Evolutionary conservation across 345 rosid genomes (phyloP), one percentile per base, ranked within the genome.

Genomic region (Sonneratia caseolaris): DNA sequence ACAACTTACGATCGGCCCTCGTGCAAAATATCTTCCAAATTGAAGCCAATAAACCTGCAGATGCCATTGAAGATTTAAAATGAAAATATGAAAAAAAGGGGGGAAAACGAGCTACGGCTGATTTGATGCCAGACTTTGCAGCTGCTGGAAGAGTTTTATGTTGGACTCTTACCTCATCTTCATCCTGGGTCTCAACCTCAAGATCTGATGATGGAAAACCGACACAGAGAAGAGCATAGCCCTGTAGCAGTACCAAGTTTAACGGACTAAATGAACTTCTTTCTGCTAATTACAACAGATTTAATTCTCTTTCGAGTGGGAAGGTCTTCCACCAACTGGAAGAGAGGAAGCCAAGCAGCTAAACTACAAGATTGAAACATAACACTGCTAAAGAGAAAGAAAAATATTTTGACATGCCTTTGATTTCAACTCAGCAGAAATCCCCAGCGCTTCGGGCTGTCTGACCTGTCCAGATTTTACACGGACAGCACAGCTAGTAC

Each of bases 21-120:
- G 90, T 4, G 98, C 98, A 68, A 89, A 91, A 86, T 91, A 94
- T 91, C 98, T 88, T 86, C 98, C 98, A 76, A 94, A 94, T 72
- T 94, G 97, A 78, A 93, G 97, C 97, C 98, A 91, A 76, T 93
- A 91, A 19, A 93, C 97, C 98, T 93, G 89, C 55, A 70, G 49
- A 66, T 64, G 22, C 43, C 48, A 65, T 35, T 15, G 10, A 42
- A 48, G 47, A 43, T 35, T 64, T 18, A 64, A 12, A 42, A 73
- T 8, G 9, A 71, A 71, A 22, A 42, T 27, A 27, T 27, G 32
- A 27, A 27, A 27, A 27, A 27, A 27, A 27, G 32, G 32, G 2
- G 5, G 14, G 27, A 48, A 64, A 19, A 27, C 51, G 15, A 47
- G 15, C 51, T 27, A 42, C 4, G 2, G 36, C 18, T 55, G 35